Evolutionary conservation across 2,329 filamentous ascomycete species (phyloP).

Genomic region (Diaporthe eres): DNA sequence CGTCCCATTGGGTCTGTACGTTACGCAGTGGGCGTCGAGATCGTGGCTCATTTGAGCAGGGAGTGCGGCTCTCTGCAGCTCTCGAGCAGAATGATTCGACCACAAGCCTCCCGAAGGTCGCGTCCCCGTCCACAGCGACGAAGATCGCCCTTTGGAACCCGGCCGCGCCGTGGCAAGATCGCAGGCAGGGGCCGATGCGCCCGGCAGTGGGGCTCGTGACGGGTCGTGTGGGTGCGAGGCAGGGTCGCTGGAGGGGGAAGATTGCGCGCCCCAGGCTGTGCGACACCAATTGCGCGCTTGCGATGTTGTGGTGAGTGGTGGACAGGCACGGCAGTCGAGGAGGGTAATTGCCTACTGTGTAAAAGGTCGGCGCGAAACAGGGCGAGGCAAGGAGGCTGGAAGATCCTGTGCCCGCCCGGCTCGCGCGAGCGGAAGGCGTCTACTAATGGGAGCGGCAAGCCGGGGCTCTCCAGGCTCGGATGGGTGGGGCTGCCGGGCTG

Average conservation of each 20-base stretch:
- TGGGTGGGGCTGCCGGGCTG: slow-evolving; percentile 32
- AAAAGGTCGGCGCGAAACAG: slow-evolving; percentile 36
- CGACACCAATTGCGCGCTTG: slow-evolving; percentile 38
- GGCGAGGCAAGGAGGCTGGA: slow-evolving; percentile 25
- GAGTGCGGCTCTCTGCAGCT: slow-evolving; percentile 59
- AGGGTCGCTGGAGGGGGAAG: slow-evolving; percentile 2
- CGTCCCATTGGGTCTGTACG: slow-evolving; percentile 60
- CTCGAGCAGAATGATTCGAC: slow-evolving; percentile 48
- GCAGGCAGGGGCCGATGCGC: slow-evolving; percentile 22
- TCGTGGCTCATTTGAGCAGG: slow-evolving; percentile 58
- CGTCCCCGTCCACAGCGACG: slow-evolving; percentile 25
- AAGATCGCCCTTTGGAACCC: slow-evolving; percentile 28
- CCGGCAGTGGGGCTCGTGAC: slow-evolving; percentile 23
- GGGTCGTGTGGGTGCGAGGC: slow-evolving; percentile 2
- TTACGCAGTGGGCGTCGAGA: slow-evolving; percentile 61
- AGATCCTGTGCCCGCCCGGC: slow-evolving; percentile 24
- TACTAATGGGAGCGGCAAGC: slow-evolving; percentile 34
- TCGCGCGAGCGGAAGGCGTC: slow-evolving; percentile 37
- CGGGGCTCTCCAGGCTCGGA: slow-evolving; percentile 23
- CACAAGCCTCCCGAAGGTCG: slow-evolving; percentile 46
- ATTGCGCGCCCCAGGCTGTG: slow-evolving; percentile 25
- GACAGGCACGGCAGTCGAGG: slow-evolving; percentile 19
- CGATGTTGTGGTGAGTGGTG: slow-evolving; percentile 26
- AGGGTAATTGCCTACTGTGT: not conserved
- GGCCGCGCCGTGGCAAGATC: slow-evolving; percentile 3